Evolutionary conservation across 345 rosid species (phyloP).

Genomic region (Linum tenue): DNA sequence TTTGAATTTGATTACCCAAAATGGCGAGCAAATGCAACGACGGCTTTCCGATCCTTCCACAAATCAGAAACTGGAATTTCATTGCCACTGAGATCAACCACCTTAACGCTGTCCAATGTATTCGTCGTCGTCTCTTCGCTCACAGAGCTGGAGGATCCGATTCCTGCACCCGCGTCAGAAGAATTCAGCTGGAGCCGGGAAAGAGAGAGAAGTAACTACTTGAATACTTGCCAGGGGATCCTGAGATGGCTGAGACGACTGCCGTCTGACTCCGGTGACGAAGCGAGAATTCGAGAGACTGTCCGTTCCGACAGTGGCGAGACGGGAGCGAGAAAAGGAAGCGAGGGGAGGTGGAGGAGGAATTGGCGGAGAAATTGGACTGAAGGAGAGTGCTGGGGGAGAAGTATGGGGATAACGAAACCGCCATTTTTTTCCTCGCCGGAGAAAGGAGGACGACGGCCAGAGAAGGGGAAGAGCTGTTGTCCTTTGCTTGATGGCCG

Average conservation of each 20-base stretch:
- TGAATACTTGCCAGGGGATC: constrained; percentile 45
- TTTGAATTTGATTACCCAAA: constrained; percentile 45
- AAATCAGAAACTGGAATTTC: constrained; percentile 62
- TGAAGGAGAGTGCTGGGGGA: constrained; percentile 16
- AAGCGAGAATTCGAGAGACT: constrained; percentile 10
- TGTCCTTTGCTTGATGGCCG: constrained; percentile 11
- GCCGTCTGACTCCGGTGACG: constrained; percentile 17
- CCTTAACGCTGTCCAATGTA: constrained; percentile 44
- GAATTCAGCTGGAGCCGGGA: not conserved
- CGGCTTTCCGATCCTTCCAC: constrained; percentile 77
- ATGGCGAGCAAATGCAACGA: constrained; percentile 89
- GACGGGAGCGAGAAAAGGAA: constrained; percentile 1
- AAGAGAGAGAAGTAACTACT: not conserved
- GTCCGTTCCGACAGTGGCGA: not conserved
- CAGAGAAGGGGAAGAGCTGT: not conserved
- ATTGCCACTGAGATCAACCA: constrained; percentile 58
- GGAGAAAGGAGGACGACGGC: not conserved
- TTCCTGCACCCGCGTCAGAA: constrained; percentile 19
- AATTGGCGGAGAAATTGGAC: constrained; percentile 9
- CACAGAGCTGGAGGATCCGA: constrained; percentile 21
- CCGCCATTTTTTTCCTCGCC: constrained; percentile 30
- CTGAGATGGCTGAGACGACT: constrained; percentile 43
- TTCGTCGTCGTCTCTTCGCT: constrained; percentile 24
- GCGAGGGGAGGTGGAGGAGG: constrained; percentile 1
- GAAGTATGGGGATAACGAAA: constrained; percentile 27